A percentile compares a stretch with the other conserved stretches of the same genome.
phyloP scores from a whole-genome alignment of 2,329 filamentous ascomycete species.

The Sporothrix phasma region DNA sequence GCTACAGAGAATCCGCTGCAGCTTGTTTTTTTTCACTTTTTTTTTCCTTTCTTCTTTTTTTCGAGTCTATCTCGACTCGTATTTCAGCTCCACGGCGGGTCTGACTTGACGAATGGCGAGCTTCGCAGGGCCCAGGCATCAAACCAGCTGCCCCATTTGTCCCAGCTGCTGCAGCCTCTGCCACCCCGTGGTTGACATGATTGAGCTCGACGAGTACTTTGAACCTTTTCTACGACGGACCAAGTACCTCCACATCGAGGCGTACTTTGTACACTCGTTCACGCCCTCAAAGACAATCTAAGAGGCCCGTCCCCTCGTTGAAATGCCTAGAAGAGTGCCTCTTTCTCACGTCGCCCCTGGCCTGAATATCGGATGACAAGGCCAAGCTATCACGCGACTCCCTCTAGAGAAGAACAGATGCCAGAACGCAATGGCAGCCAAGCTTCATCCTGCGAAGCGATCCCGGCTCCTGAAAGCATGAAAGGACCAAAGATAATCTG shows the following conservation, averaged over 20 bases:
- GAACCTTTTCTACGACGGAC: too few species aligned
- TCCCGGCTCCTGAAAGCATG: background rate
- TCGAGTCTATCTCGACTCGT: background rate
- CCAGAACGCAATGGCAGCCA: background rate
- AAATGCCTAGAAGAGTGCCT: too few species aligned
- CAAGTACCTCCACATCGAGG: too few species aligned
- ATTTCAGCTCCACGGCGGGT: background rate
- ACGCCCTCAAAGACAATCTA: background rate
- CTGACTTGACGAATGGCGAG: background rate
- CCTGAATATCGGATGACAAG: too few species aligned
- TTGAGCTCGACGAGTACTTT: background rate
- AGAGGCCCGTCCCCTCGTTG: background rate
- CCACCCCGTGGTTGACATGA: background rate
- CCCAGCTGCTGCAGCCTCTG: too few species aligned
- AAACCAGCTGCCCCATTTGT: background rate
- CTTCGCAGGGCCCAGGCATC: background rate
- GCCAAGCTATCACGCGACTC: too few species aligned
- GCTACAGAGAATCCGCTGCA: background rate
- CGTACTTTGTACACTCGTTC: background rate
- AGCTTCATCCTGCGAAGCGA: background rate
- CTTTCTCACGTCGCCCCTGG: too few species aligned
- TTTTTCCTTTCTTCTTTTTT: background rate
- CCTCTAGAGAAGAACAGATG: background rate
- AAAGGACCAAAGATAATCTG: background rate
- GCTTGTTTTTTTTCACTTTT: background rate